Conservation (phyloP, 768 basidiomycete species). For the Mycena crocata region DNA sequence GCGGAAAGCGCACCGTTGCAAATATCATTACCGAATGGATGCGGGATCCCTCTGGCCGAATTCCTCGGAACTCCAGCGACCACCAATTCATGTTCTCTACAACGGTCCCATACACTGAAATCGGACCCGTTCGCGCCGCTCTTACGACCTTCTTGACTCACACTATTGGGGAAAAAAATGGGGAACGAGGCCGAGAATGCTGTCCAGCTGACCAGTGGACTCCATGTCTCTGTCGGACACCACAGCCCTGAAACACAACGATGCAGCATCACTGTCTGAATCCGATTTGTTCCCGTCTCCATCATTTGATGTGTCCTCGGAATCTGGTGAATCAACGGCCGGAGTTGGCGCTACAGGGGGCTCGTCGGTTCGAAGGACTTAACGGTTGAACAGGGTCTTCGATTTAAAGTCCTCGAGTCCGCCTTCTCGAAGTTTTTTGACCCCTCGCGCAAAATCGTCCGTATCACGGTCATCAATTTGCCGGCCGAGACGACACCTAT, state of each 20-base stretch:
- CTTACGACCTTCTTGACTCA: conserved; percentile 5
- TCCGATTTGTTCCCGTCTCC: too few species aligned
- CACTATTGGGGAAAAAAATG: conserved; percentile 15
- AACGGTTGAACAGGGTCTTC: too few species aligned
- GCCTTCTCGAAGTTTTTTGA: too few species aligned
- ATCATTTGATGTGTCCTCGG: too few species aligned
- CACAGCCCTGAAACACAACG: neutral
- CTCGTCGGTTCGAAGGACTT: too few species aligned
- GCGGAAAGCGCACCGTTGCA: neutral
- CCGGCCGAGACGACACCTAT: too few species aligned
- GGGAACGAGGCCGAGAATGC: conserved; percentile 8
- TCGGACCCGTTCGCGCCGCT: conserved; percentile 12
- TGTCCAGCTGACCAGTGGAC: conserved; percentile 3
- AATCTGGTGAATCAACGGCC: too few species aligned
- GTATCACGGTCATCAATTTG: too few species aligned
- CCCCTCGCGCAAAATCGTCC: too few species aligned
- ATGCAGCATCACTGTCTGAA: too few species aligned
- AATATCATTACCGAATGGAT: conserved; percentile 16
- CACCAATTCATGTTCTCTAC: conserved; percentile 6
- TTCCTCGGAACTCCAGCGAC: neutral
- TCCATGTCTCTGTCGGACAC: conserved; percentile 8
- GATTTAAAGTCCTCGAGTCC: too few species aligned
- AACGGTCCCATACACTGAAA: conserved; percentile 2
- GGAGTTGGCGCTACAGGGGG: too few species aligned
- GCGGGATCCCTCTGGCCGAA: conserved; percentile 1